A percentile compares a stretch with the other conserved stretches of the same genome.
phyloP scores from a whole-genome alignment of 1,139 yeast genomes.

The Pichiaceae sp. region DNA sequence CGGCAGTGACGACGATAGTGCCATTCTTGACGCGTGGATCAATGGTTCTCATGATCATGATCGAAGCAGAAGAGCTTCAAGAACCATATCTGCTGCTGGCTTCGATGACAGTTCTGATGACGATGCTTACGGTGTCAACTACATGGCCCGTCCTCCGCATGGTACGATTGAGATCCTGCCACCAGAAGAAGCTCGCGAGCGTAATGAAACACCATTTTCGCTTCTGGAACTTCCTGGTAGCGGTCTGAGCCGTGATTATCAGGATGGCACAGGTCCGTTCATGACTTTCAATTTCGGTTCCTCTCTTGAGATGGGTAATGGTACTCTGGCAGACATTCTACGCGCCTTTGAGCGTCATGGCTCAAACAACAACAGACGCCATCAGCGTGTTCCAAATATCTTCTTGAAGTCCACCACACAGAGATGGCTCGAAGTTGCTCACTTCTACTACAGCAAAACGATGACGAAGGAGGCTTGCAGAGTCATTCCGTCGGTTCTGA shows the following conservation, averaged over 20 bases:
- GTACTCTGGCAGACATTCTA: conserved; percentile 1
- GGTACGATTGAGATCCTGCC: background rate
- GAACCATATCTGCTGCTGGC: conserved; percentile 3
- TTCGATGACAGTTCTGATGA: conserved; percentile 3
- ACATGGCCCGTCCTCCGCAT: background rate
- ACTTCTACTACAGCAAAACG: conserved; percentile 37
- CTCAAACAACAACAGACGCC: background rate
- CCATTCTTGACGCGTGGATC: conserved; percentile 26
- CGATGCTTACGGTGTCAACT: background rate
- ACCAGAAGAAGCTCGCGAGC: background rate
- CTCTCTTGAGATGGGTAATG: conserved; percentile 1
- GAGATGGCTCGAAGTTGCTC: conserved; percentile 61
- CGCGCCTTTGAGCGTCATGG: conserved; percentile 1
- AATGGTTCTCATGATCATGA: conserved; percentile 7
- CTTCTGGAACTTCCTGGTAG: background rate
- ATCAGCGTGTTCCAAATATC: conserved; percentile 11
- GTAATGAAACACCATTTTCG: background rate
- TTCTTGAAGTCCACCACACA: conserved; percentile 50
- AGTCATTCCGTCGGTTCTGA: conserved; percentile 44
- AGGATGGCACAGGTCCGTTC: conserved; percentile 1
- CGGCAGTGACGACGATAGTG: conserved; percentile 34
- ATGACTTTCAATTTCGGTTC: conserved; percentile 1
- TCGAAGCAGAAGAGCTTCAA: conserved; percentile 13
- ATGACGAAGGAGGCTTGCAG: conserved; percentile 30
- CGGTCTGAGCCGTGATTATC: background rate